A percentile compares a stretch with the other conserved stretches of the same genome.
phyloP scores from a whole-genome alignment of 2,329 filamentous ascomycete species.

The Cladobotryum protrusum region DNA sequence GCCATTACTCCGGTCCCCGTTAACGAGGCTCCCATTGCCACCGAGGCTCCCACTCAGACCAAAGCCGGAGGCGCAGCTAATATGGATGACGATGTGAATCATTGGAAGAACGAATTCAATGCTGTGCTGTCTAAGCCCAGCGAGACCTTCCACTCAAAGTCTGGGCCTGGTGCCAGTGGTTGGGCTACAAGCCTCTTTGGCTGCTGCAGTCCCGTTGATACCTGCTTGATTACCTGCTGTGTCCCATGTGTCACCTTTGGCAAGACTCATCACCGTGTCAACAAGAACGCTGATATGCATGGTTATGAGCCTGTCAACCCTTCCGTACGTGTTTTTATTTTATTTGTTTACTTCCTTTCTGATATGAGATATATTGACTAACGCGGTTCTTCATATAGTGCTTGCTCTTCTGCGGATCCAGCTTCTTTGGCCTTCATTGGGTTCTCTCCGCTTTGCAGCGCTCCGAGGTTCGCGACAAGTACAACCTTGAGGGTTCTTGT shows the following conservation, averaged over 20 bases:
- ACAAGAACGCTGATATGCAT: conserved; percentile 32
- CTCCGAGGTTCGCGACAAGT: conserved; percentile 37
- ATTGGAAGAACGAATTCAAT: conserved; percentile 40
- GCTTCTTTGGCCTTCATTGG: conserved; percentile 35
- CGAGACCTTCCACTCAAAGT: conserved; percentile 38
- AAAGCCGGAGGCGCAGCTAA: conserved; percentile 28
- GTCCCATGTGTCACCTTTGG: conserved; percentile 43
- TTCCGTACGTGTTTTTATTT: conserved; percentile 29
- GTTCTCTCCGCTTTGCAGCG: conserved; percentile 41
- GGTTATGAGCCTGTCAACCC: conserved; percentile 43
- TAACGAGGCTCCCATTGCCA: not conserved
- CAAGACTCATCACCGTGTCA: conserved; percentile 41
- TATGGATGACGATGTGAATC: conserved; percentile 36
- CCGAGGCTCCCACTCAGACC: not conserved
- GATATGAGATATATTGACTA: not conserved
- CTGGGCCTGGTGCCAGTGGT: conserved; percentile 29
- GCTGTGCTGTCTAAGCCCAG: conserved; percentile 35
- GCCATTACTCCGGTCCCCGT: not conserved
- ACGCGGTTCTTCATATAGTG: conserved; percentile 26
- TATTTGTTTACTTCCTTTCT: not conserved
- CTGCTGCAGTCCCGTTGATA: conserved; percentile 39
- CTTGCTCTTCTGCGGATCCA: conserved; percentile 36
- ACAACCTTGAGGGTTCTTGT: conserved; percentile 40
- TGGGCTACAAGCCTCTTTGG: conserved; percentile 38
- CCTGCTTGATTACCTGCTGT: conserved; percentile 40